Evolutionary conservation across 2,329 filamentous ascomycete genomes (phyloP).

Genomic region (Verticillium dahliae): DNA sequence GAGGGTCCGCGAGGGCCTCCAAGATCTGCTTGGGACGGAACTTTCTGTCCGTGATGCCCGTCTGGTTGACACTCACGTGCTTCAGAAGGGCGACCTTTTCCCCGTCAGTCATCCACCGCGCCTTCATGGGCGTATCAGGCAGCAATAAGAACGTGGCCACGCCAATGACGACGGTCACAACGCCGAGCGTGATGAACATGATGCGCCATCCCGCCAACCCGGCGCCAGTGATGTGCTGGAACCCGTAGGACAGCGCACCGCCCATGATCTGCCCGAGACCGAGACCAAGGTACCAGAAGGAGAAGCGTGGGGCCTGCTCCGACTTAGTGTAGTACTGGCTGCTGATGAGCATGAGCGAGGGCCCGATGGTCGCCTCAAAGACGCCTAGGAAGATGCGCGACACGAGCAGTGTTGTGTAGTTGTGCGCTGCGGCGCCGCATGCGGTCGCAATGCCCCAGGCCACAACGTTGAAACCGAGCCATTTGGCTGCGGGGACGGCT

Average conservation of each 20-base stretch:
- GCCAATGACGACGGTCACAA: conserved; percentile 33
- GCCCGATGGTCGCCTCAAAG: conserved; percentile 54
- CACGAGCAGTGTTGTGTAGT: conserved; percentile 46
- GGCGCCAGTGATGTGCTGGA: conserved; percentile 40
- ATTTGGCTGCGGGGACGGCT: conserved; percentile 53
- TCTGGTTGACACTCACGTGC: conserved; percentile 51
- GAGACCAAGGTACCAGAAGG: conserved; percentile 55
- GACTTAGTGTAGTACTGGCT: conserved; percentile 51
- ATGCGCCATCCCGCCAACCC: conserved; percentile 31
- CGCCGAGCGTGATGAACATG: conserved; percentile 38
- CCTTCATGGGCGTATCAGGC: conserved; percentile 40
- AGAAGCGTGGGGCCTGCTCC: conserved; percentile 53
- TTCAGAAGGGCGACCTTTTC: conserved; percentile 39
- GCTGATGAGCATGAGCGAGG: conserved; percentile 54
- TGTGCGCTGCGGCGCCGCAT: conserved; percentile 44
- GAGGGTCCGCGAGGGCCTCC: conserved; percentile 44
- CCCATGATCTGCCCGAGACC: conserved; percentile 50
- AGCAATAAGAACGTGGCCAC: conserved; percentile 28
- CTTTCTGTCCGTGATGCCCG: conserved; percentile 46
- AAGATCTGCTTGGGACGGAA: conserved; percentile 46
- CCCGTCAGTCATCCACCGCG: conserved; percentile 24
- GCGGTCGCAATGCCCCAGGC: conserved; percentile 53
- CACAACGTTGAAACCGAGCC: conserved; percentile 50
- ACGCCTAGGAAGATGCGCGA: conserved; percentile 53
- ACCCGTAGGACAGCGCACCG: conserved; percentile 40